Evolutionary conservation across 164 flowering plant species (phyloP), one percentile per base, ranked within the genome.

Genomic region (Santalum album): DNA sequence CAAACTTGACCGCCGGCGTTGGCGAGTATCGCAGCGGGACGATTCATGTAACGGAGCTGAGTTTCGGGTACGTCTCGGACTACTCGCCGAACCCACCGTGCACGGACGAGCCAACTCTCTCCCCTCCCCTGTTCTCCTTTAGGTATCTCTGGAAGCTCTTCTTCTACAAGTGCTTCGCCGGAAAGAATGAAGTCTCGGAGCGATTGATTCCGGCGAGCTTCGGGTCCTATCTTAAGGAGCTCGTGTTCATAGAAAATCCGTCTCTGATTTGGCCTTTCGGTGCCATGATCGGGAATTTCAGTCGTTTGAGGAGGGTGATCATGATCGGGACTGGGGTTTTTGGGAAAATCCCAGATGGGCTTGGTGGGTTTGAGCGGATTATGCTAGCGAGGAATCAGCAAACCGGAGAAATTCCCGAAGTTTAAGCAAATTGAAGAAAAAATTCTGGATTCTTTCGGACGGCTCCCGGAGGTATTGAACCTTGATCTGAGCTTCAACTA

Each of bases 21-120:
- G 3, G 20, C 29, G n/a, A n/a, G 23, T 16, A 14, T 2, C 48
- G 14, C 25, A 48, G 43, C n/a, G 50, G 20, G 40, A 53, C 34
- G 32, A 38, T 7, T 19, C 95, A 86, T 68, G 59, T 86, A 7
- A 65, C 76, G 2, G 95, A 84, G 70, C 79, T 89, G 40, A 79
- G 65, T 57, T 80, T 89, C 34, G 97, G 97, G 25, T 75, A 51
- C 61, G 79, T 89, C 42, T 84, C 95, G 0, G 95, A 89, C 20
- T 76, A 66, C 65, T 54, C 80, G 0, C 63, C 84, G 1, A 86
- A 81, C 75, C 87, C 97, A 0, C 75, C 86, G 22, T 89, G 97
- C 61, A 29, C 66, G 5, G 42, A 61, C 1, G 56, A 66, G 58
- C 57, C 95, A 25, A 62, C 79, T 7, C 61, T 89, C 42, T 49